These are phyloP conservation scores for Saturnispora gosingensis DNA, from an alignment of 805 yeast genomes.

Conservation along the genomic window DNA sequence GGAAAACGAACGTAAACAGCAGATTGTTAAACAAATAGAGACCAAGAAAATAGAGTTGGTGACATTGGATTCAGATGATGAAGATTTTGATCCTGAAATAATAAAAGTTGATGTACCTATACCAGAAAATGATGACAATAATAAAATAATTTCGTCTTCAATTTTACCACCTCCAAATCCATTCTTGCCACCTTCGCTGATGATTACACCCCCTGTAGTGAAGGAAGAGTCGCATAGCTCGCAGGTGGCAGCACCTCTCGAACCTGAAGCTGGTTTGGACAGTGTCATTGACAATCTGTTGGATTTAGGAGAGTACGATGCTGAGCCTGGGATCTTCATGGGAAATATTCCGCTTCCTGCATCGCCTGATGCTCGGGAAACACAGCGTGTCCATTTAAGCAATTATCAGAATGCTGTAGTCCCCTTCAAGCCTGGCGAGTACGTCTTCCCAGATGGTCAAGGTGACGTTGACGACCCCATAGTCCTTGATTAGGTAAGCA, in stretches of 20 bases:
- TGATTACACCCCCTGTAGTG: neutral
- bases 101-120: neutral
- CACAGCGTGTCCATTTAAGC: neutral
- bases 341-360: slow-evolving; percentile 6
- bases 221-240: neutral
- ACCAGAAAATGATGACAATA: neutral
- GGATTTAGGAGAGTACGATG: slow-evolving; percentile 3
- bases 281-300: neutral
- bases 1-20: slow-evolving; percentile 5
- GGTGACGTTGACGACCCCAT: slow-evolving; percentile 27
- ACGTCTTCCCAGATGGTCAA: slow-evolving; percentile 23
- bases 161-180: neutral
- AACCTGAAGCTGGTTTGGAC: neutral
- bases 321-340: slow-evolving; percentile 6
- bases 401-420: neutral
- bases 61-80: slow-evolving; percentile 14
- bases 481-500: slow-evolving; percentile 19
- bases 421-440: neutral
- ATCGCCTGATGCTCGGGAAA: slow-evolving; percentile 11
- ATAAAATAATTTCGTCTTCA: neutral
- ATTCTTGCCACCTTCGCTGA: neutral
- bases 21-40: neutral
- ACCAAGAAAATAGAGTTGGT: slow-evolving; percentile 12
- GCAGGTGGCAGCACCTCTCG: neutral
- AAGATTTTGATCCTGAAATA: slow-evolving; percentile 10